Evolutionary conservation across 768 basidiomycete species (phyloP).

Genomic region (Amanita exitialis): DNA sequence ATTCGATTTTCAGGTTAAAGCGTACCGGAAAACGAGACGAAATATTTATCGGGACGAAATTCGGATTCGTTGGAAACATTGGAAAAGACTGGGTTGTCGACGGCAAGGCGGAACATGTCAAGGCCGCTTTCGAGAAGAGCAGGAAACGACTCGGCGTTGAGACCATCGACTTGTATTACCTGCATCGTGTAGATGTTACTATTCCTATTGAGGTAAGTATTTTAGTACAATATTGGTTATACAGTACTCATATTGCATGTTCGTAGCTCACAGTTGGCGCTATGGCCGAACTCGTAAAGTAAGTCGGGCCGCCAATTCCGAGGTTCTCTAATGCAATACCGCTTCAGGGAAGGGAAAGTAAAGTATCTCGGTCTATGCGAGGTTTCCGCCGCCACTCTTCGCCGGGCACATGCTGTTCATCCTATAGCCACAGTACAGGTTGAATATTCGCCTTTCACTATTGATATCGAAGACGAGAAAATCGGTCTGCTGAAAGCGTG

Average conservation of each 20-base stretch:
- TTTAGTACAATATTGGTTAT: not conserved
- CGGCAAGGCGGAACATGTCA: conserved; percentile 23
- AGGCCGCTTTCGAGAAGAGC: conserved; percentile 21
- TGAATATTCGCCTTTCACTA: conserved; percentile 33
- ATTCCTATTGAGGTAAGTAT: conserved; percentile 18
- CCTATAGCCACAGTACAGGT: conserved; percentile 34
- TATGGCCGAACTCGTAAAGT: conserved; percentile 27
- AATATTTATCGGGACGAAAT: conserved; percentile 59
- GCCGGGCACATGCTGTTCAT: conserved; percentile 37
- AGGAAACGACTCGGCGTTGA: conserved; percentile 24
- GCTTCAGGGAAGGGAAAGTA: conserved; percentile 28
- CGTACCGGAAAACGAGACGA: conserved; percentile 37
- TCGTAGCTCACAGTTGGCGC: conserved; percentile 21
- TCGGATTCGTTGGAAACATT: conserved; percentile 12
- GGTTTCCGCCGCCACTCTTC: conserved; percentile 29
- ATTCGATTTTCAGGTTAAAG: conserved; percentile 27
- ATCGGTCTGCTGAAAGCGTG: conserved; percentile 27
- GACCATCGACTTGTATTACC: conserved; percentile 28
- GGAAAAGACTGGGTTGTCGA: conserved; percentile 14
- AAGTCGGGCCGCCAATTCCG: conserved; percentile 9
- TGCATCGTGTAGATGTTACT: conserved; percentile 19
- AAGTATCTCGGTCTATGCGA: conserved; percentile 46
- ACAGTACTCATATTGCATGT: no score
- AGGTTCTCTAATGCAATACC: conserved; percentile 15
- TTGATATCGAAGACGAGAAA: conserved; percentile 32